Conservation (phyloP, 305 asterid species). For the Plantago coronopus region DNA sequence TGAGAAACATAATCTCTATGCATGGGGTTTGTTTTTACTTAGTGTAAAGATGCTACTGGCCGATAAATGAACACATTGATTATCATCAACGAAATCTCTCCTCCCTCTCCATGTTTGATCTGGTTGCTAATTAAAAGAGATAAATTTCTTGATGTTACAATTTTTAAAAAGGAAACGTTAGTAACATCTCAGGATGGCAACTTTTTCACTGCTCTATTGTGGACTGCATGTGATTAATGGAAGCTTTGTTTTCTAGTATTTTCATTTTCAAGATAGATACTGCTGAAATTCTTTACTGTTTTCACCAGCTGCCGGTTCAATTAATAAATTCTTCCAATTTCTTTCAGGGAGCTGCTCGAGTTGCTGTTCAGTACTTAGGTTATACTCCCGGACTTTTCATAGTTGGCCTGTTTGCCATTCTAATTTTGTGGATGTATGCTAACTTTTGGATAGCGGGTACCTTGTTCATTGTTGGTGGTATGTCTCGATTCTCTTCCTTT, state of each 20-base stretch:
- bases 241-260: constrained; percentile 13
- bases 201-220: no score
- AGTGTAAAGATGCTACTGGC: no score
- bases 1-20: no score
- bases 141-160: no score
- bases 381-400: constrained; percentile 96
- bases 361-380: constrained; percentile 92
- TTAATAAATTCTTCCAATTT: constrained; percentile 27
- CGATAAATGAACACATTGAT: no score
- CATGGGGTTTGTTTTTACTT: no score
- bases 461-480: constrained; percentile 97
- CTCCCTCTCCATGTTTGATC: no score
- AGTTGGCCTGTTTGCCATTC: constrained; percentile 86
- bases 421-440: constrained; percentile 95
- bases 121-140: no score
- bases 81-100: no score
- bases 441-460: constrained; percentile 97
- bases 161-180: no score
- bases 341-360: constrained; percentile 89
- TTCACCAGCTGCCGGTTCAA: constrained; percentile 9
- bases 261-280: constrained; percentile 4
- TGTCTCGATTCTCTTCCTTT: constrained; percentile 25
- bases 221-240: neutral
- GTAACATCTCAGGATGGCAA: no score
- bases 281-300: constrained; percentile 21